Percentiles rank a stretch among this genome's conserved stretches.
phyloP scores from a whole-genome alignment of 1,139 yeast species.

The Wickerhamomyces sp. region DNA sequence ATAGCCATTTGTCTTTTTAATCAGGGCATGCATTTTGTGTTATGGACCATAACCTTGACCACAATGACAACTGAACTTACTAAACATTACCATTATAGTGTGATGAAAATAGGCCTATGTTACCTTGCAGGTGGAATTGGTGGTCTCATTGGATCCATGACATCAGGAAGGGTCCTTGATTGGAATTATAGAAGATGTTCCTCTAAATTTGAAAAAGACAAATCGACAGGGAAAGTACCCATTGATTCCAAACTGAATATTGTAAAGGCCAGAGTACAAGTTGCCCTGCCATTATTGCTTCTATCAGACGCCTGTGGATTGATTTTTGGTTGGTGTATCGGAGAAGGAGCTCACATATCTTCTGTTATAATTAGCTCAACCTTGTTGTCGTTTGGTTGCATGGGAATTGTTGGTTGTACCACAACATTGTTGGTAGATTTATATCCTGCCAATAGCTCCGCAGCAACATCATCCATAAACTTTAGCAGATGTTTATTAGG shows the following conservation, averaged over 20 bases:
- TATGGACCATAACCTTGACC: slow-evolving; percentile 69
- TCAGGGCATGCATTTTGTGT: slow-evolving; percentile 56
- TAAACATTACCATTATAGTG: slow-evolving; percentile 42
- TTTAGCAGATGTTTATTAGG: slow-evolving; percentile 55
- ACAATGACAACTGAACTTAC: slow-evolving; percentile 54
- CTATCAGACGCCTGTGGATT: slow-evolving; percentile 39
- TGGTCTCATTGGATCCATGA: slow-evolving; percentile 47
- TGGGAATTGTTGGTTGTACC: slow-evolving; percentile 46
- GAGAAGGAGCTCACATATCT: slow-evolving; percentile 43
- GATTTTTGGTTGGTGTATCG: slow-evolving; percentile 67
- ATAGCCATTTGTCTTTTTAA: slow-evolving; percentile 40
- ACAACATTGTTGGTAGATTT: slow-evolving; percentile 58
- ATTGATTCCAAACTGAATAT: slow-evolving; percentile 34
- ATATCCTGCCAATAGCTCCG: slow-evolving; percentile 54
- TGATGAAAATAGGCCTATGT: slow-evolving; percentile 58
- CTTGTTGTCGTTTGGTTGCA: slow-evolving; percentile 47
- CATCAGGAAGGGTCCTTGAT: slow-evolving; percentile 45
- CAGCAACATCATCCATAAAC: slow-evolving; percentile 58
- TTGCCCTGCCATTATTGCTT: slow-evolving; percentile 32
- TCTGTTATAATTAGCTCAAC: slow-evolving; percentile 55
- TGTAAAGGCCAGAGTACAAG: slow-evolving; percentile 43
- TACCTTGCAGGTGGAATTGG: slow-evolving; percentile 60
- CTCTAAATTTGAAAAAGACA: slow-evolving; percentile 19
- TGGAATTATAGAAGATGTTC: slow-evolving; percentile 34
- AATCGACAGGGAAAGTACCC: slow-evolving; percentile 23